These are phyloP conservation scores for Monosporascus sp. DNA, from an alignment of 2,329 filamentous ascomycete genomes.

Conservation along the genomic window DNA sequence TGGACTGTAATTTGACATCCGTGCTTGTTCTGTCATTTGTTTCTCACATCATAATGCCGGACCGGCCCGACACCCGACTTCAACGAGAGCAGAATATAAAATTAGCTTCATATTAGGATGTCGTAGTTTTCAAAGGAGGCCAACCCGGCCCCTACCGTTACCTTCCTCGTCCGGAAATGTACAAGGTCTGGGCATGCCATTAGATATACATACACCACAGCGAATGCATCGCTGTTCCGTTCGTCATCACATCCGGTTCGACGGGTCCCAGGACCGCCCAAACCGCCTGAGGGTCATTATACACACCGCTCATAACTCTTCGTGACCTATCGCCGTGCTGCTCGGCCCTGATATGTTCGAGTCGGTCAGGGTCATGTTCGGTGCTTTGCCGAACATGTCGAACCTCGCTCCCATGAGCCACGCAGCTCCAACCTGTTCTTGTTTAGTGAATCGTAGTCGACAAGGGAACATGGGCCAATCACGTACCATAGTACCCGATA, in stretches of 20 bases:
- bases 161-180: background rate
- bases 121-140: conserved; percentile 15
- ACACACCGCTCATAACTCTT: conserved; percentile 21
- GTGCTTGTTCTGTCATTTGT: conserved; percentile 56
- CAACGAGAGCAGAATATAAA: background rate
- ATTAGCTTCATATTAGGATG: background rate
- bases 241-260: conserved; percentile 6
- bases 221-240: background rate
- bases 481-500: conserved; percentile 77
- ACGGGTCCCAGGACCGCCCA: background rate
- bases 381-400: conserved; percentile 60
- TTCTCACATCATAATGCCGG: background rate
- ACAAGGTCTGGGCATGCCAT: background rate
- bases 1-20: conserved; percentile 99
- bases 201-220: background rate
- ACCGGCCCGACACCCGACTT: background rate
- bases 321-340: conserved; percentile 16
- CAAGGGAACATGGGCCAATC: background rate
- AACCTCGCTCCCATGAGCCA: conserved; percentile 80
- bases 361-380: conserved; percentile 13
- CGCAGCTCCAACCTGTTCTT: conserved; percentile 63
- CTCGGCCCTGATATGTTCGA: conserved; percentile 5
- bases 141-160: conserved; percentile 7
- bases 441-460: conserved; percentile 9
- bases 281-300: background rate